A percentile compares a stretch with the other conserved stretches of the same genome.
phyloP scores from a whole-genome alignment of 805 yeast species.

The Myxozyma sirexii region DNA sequence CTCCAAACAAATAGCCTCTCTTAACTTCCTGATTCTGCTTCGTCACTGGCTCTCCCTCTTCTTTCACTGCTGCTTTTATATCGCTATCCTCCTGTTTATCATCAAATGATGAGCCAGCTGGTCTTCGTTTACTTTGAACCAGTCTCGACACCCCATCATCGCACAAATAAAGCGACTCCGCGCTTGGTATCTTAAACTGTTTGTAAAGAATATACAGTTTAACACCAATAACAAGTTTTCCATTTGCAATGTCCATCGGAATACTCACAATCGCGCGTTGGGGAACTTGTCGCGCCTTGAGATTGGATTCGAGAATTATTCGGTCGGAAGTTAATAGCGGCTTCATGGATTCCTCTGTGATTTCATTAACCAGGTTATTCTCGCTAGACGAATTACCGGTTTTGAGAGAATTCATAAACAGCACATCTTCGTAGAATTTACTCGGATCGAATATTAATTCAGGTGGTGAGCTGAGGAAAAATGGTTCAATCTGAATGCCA shows the following conservation, averaged over 20 bases:
- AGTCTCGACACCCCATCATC: constrained; percentile 12
- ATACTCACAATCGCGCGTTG: constrained; percentile 60
- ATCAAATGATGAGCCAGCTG: background rate
- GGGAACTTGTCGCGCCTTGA: constrained; percentile 62
- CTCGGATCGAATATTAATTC: constrained; percentile 49
- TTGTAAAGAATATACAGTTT: constrained; percentile 69
- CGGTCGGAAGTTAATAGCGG: constrained; percentile 29
- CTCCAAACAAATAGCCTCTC: constrained; percentile 53
- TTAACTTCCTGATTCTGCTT: constrained; percentile 39
- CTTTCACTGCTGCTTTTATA: background rate
- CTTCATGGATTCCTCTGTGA: constrained; percentile 21
- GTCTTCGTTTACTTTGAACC: constrained; percentile 2
- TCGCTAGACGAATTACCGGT: background rate
- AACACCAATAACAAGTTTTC: constrained; percentile 62
- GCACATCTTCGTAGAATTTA: constrained; percentile 54
- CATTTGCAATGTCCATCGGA: constrained; percentile 50
- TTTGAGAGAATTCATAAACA: constrained; percentile 6
- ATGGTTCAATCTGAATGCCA: constrained; percentile 61
- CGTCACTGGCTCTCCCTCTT: too few species aligned
- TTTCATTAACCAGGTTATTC: background rate
- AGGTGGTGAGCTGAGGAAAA: constrained; percentile 52
- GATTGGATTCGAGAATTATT: constrained; percentile 44
- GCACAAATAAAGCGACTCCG: constrained; percentile 51
- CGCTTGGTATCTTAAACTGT: constrained; percentile 55
- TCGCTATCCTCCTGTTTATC: background rate